Conservation (phyloP, 305 asterid species). For the Fraxinus baroniana region DNA sequence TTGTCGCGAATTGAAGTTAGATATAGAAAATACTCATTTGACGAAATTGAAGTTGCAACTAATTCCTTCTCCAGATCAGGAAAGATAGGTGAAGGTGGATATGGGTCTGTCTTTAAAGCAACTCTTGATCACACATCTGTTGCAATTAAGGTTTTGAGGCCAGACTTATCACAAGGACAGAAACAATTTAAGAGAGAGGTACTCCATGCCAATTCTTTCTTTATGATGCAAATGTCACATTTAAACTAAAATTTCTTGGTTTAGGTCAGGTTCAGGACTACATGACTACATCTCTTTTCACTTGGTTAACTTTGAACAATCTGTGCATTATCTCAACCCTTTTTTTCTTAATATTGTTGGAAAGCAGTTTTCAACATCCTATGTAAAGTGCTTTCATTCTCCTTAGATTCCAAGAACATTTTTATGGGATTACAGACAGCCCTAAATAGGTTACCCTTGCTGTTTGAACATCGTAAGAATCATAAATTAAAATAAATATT, state of each 20-base stretch:
- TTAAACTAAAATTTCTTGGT: not conserved
- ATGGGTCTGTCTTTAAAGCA: slow-evolving; percentile 66
- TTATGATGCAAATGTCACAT: not conserved
- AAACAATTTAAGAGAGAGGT: slow-evolving; percentile 38
- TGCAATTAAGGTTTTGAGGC: slow-evolving; percentile 73
- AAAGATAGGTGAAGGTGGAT: slow-evolving; percentile 83
- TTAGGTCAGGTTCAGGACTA: not conserved
- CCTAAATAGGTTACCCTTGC: not conserved
- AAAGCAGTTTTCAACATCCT: not conserved
- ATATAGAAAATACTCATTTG: slow-evolving; percentile 54
- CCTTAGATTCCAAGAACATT: not conserved
- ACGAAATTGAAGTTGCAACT: slow-evolving; percentile 61
- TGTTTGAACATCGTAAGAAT: not conserved
- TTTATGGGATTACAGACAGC: not conserved
- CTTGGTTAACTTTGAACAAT: not conserved
- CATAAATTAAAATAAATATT: not conserved
- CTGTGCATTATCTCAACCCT: not conserved
- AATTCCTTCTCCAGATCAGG: slow-evolving; percentile 46
- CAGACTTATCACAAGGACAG: slow-evolving; percentile 55
- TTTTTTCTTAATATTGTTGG: not conserved
- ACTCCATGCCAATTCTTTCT: not conserved
- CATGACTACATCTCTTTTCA: not conserved
- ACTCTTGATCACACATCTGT: slow-evolving; percentile 58
- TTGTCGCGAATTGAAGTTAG: slow-evolving; percentile 38
- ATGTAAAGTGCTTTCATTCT: not conserved